Evolutionary conservation across 148 eudicot genomes (phyloP).

Genomic region (Simmondsia chinensis): DNA sequence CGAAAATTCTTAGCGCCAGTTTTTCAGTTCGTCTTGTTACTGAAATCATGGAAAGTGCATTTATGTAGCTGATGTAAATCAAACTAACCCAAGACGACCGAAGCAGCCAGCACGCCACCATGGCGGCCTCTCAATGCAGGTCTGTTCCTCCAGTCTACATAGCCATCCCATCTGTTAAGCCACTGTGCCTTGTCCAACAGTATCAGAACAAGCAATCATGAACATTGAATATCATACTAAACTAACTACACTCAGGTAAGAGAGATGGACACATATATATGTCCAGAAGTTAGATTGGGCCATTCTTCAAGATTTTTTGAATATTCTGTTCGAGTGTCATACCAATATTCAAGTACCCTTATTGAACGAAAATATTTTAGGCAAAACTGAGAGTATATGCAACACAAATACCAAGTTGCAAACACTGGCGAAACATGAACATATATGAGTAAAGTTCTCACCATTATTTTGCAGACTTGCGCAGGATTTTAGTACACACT

Average conservation of each 20-base stretch:
- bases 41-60: not conserved
- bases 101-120: constrained; percentile 63
- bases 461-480: constrained; percentile 19
- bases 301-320: too few species aligned
- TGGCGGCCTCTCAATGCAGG: constrained; percentile 60
- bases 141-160: constrained; percentile 54
- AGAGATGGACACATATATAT: not conserved
- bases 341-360: too few species aligned
- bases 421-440: not conserved
- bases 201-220: too few species aligned
- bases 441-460: constrained; percentile 1
- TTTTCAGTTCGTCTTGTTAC: not conserved
- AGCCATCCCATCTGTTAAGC: constrained; percentile 41
- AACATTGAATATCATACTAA: too few species aligned
- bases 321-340: too few species aligned
- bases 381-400: not conserved
- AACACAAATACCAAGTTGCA: not conserved
- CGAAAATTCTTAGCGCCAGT: not conserved
- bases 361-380: too few species aligned
- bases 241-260: too few species aligned
- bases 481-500: not conserved
- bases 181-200: constrained; percentile 34
- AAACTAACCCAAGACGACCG: constrained; percentile 51
- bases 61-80: not conserved
- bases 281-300: not conserved